Evolutionary conservation across 2,329 filamentous ascomycete genomes (phyloP).

Genomic region (Pseudocercospora pini-densiflorae): DNA sequence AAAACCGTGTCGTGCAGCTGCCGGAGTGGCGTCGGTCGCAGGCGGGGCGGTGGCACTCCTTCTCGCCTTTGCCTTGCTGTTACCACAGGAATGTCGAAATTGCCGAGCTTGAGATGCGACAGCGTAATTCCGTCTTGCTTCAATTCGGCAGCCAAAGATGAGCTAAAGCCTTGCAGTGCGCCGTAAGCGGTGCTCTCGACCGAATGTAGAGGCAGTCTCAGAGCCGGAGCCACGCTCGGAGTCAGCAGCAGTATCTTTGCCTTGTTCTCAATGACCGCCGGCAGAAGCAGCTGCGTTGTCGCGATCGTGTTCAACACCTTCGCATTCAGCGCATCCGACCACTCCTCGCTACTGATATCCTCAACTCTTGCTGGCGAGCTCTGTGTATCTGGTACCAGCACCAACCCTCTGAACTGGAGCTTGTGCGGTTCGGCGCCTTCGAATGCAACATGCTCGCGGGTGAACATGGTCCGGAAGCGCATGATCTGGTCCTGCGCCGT

Average conservation of each 20-base stretch:
- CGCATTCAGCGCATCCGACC: constrained; percentile 90
- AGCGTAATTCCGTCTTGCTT: constrained; percentile 76
- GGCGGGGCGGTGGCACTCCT: constrained; percentile 40
- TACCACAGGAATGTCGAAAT: constrained; percentile 79
- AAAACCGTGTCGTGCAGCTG: constrained; percentile 87
- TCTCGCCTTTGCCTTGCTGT: constrained; percentile 45
- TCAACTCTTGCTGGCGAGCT: constrained; percentile 83
- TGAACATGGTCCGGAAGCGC: constrained; percentile 72
- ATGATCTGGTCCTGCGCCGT: constrained; percentile 71
- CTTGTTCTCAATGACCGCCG: constrained; percentile 57
- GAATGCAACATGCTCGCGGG: constrained; percentile 75
- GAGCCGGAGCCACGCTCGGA: constrained; percentile 77
- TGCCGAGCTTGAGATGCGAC: constrained; percentile 86
- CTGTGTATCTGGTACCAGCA: constrained; percentile 76
- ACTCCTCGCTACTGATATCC: constrained; percentile 79
- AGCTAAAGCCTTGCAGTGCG: constrained; percentile 83
- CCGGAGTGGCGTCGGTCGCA: constrained; percentile 66
- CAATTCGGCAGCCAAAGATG: constrained; percentile 79
- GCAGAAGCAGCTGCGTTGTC: constrained; percentile 83
- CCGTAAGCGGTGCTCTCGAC: constrained; percentile 86
- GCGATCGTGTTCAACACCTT: constrained; percentile 89
- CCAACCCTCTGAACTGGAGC: constrained; percentile 75
- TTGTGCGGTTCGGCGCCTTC: constrained; percentile 76
- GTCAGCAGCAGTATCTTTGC: constrained; percentile 76
- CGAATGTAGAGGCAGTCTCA: constrained; percentile 79